These are phyloP conservation scores for Mycena chlorophos DNA, from an alignment of 768 basidiomycete genomes.

Conservation along the genomic window DNA sequence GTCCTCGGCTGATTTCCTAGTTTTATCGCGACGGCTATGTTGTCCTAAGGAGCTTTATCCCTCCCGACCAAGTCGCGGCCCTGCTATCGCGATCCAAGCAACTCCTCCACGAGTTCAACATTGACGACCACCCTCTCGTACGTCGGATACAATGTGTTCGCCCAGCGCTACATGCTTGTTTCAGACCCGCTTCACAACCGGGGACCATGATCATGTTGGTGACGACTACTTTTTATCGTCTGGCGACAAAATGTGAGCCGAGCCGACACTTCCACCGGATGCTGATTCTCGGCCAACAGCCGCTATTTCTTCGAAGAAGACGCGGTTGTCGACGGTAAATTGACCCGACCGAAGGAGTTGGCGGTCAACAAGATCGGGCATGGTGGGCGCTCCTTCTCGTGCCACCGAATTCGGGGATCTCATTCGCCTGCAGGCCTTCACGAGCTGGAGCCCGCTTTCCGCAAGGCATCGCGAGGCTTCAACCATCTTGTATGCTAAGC, in stretches of 20 bases:
- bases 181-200: constrained; percentile 89
- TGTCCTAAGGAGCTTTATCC: constrained; percentile 72
- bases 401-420: neutral
- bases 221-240: constrained; percentile 92
- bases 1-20: constrained; percentile 29
- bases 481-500: neutral
- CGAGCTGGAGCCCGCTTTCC: constrained; percentile 80
- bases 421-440: constrained; percentile 63
- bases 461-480: constrained; percentile 32
- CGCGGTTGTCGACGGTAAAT: constrained; percentile 68
- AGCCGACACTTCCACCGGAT: neutral
- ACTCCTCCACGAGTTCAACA: constrained; percentile 75
- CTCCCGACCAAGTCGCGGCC: constrained; percentile 51
- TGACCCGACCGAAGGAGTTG: constrained; percentile 68
- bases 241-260: constrained; percentile 80
- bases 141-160: constrained; percentile 22
- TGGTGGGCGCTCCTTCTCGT: constrained; percentile 44
- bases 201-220: constrained; percentile 74
- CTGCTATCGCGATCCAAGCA: constrained; percentile 72
- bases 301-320: constrained; percentile 93
- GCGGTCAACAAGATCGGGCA: constrained; percentile 96
- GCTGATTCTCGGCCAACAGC: constrained; percentile 29
- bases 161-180: neutral
- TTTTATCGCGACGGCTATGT: constrained; percentile 74
- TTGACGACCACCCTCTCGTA: constrained; percentile 81